Conservation (phyloP, 129 eudicot genomes). For the Rutidosis leptorrhynchoides region DNA sequence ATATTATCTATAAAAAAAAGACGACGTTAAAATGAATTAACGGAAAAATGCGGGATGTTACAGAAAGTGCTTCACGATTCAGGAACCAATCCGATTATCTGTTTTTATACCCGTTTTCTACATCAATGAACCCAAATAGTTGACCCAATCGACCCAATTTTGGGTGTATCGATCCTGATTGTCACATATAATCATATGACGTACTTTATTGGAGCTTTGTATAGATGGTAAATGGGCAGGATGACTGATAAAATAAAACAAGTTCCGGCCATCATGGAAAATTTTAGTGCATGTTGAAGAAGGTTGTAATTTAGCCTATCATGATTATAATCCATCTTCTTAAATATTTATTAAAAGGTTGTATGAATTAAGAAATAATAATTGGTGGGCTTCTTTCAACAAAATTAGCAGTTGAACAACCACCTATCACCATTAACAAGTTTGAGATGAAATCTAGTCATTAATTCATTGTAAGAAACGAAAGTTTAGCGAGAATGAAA, state of each 20-base stretch:
- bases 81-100: too few species aligned
- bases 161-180: too few species aligned
- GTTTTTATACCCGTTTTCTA: too few species aligned
- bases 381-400: constrained; percentile 50
- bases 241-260: background rate
- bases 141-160: too few species aligned
- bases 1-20: too few species aligned
- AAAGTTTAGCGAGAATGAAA: background rate
- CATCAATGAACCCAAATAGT: too few species aligned
- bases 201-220: background rate
- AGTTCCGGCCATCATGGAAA: background rate
- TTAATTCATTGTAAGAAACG: background rate
- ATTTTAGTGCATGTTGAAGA: too few species aligned
- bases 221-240: background rate
- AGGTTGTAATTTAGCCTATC: too few species aligned
- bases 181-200: too few species aligned
- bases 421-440: constrained; percentile 51
- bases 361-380: background rate
- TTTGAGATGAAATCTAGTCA: background rate
- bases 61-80: too few species aligned
- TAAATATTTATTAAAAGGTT: background rate
- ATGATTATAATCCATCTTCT: background rate
- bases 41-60: too few species aligned
- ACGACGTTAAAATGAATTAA: too few species aligned
- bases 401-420: constrained; percentile 84